A percentile compares a stretch with the other conserved stretches of the same genome.
phyloP scores from a whole-genome alignment of 2,329 filamentous ascomycete genomes.

The Fusarium falciforme region DNA sequence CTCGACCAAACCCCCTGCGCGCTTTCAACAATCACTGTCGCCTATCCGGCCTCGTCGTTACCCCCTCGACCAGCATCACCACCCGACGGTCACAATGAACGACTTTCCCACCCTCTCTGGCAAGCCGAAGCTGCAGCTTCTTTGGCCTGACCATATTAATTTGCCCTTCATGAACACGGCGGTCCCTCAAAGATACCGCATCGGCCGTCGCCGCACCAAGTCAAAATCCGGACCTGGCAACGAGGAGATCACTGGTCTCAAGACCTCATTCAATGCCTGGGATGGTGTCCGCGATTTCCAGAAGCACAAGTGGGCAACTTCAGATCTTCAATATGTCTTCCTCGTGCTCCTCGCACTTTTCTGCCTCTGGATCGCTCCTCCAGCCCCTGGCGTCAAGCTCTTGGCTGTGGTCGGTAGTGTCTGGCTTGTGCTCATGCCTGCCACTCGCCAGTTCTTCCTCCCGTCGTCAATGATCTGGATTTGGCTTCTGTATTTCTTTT shows the following conservation, averaged over 20 bases:
- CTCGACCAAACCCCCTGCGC: slow-evolving; percentile 19
- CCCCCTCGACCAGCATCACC: slow-evolving; percentile 17
- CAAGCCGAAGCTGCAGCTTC: slow-evolving; percentile 55
- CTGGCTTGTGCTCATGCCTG: slow-evolving; percentile 80
- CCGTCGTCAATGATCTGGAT: slow-evolving; percentile 86
- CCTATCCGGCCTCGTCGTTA: slow-evolving; percentile 7
- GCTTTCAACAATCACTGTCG: slow-evolving; percentile 13
- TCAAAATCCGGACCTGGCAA: slow-evolving; percentile 54
- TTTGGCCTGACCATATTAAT: slow-evolving; percentile 55
- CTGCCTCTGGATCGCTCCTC: slow-evolving; percentile 83
- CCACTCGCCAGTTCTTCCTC: slow-evolving; percentile 90
- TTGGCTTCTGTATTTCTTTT: slow-evolving; percentile 92
- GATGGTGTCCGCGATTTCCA: slow-evolving; percentile 82
- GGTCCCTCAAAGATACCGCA: slow-evolving; percentile 54
- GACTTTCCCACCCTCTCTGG: slow-evolving; percentile 52
- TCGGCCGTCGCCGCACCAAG: slow-evolving; percentile 52
- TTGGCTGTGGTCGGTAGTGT: slow-evolving; percentile 75
- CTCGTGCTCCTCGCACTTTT: slow-evolving; percentile 82
- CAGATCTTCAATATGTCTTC: slow-evolving; percentile 87
- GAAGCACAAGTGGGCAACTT: slow-evolving; percentile 81
- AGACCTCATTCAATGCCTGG: slow-evolving; percentile 84
- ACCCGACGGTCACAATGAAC: slow-evolving; percentile 49
- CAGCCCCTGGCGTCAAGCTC: slow-evolving; percentile 83
- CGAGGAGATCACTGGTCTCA: slow-evolving; percentile 77
- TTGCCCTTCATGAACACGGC: slow-evolving; percentile 57